Base-by-base conservation (phyloP, 495 filamentous ascomycete species). In the Aspergillus bertholletiae region DNA sequence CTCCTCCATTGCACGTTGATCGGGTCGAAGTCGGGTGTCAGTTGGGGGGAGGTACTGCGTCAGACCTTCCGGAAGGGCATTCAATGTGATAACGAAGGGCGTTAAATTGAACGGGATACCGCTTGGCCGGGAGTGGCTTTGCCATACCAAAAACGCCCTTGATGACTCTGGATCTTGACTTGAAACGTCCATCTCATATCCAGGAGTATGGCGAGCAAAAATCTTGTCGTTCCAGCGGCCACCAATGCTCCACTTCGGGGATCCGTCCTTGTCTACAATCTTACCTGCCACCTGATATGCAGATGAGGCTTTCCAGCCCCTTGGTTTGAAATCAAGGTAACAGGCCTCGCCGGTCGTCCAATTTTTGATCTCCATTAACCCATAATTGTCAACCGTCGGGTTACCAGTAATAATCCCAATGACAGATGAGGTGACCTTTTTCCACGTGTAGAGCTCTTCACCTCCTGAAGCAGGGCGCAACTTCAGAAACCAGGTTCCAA, bases 1-100 rank as follows among this genome's bases (percentile, higher is more conserved):
- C 50, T 96, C 92, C 68, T 98, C 94, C 94, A 98, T 98, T 0
- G 94, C 94, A n/a, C 95, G 81, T 73, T 98, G 94, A 67, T 98
- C 94, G 0, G 94, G 95, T 17, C 94, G 80, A 34, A 95, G 75
- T 13, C 94, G 80, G 7, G 93, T 94, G 67, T 98, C 94, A 0
- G 94, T 98, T 5, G 95, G 95, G 32, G 93, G 88, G 8, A 98
- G 73, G 69, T 85, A 80, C 5, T 84, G 79, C 32, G 72, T 75
- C 43, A 98, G 80, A 8, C 78, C 77, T 8, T 93, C 88, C 21
- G 92, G 88, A 21, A 96, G 69, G 48, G 89, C 88, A 69, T 97
- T 97, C 49, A 98, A 86, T 0, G 93, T 95, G 57, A 97, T 82
- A 15, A 90, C 93, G 69, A 97, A 98, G 4, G 94, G 94, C 0